Evolutionary conservation across 176 grass and related monocot species (phyloP), one percentile per base, ranked within the genome.

Genomic region (Raddia distichophylla): DNA sequence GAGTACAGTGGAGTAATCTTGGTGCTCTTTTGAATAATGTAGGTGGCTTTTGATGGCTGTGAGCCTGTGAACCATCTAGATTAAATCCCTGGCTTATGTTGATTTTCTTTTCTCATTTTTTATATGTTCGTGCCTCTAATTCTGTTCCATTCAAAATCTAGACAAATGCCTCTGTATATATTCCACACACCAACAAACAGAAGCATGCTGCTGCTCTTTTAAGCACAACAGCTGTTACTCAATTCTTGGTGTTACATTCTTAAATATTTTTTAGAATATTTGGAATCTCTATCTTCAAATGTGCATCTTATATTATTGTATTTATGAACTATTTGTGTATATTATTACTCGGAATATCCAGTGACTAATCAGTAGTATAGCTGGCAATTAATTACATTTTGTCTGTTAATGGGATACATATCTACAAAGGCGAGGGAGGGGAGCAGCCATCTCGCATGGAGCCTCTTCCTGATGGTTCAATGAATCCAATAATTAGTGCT

Each of bases 361-460:
- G 49, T 62, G 37, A 35, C 57, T 64, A 73, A 27, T 27, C 27
- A 27, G 27, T 5, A 40, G 52, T 60, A 40, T 49, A 52, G 13
- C 70, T 78, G 34, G 5, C 52, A 71, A 78, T 33, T 78, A 61
- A 32, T 78, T 85, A 35, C 75, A 79, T 79, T 63, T 79, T 50
- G 19, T 83, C 18, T 79, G 58, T 9, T 83, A 64, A 77, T 77
- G 51, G 11, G 20, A 84, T 83, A 19, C 37, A 34, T 58, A 64
- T 63, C 46, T 64, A 51, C 2, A 12, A 85, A 97, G 94, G 91
- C 3, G 91, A 93, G 77, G 91, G 91, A 81, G 91, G 91, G 57
- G 91, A 93, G 58, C 87, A 90, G 14, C 68, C 90, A 12, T 80
- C 83, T 45, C 90, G 90, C 11, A 92, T 92, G 90, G 80, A 86